phyloP scores from a whole-genome alignment of 495 filamentous ascomycete genomes.

The Aspergillus egyptiacus region DNA sequence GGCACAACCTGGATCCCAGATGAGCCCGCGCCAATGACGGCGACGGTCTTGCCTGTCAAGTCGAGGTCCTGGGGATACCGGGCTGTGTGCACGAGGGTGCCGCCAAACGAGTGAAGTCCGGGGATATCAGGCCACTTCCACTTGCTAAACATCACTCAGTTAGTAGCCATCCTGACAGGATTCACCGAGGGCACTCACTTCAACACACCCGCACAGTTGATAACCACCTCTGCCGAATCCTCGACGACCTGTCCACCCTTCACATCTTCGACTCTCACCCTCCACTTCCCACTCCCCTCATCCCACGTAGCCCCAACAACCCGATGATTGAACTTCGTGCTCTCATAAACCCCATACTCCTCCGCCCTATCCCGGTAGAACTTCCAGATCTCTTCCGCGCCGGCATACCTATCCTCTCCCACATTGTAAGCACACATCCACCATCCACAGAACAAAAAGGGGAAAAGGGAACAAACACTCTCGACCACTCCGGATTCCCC shows the following conservation, averaged over 20 bases:
- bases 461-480: neutral
- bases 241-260: constrained; percentile 21
- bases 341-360: constrained; percentile 34
- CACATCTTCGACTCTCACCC: constrained; percentile 22
- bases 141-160: constrained; percentile 23
- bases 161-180: neutral
- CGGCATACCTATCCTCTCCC: neutral
- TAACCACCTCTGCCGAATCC: constrained; percentile 31
- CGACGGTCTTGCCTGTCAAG: constrained; percentile 42
- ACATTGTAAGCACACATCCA: neutral
- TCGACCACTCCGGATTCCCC: constrained; percentile 36
- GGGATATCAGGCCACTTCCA: constrained; percentile 47
- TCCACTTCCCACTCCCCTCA: constrained; percentile 36
- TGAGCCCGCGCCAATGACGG: constrained; percentile 42
- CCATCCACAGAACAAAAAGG: neutral
- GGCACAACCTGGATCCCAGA: constrained; percentile 51
- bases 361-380: constrained; percentile 42
- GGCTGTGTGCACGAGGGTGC: constrained; percentile 44
- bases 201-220: constrained; percentile 44
- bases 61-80: constrained; percentile 33
- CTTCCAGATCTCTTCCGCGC: constrained; percentile 9
- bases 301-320: constrained; percentile 37
- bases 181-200: constrained; percentile 22
- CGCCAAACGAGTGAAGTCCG: constrained; percentile 40
- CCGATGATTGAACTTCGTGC: constrained; percentile 31